phyloP scores from a whole-genome alignment of 2,329 filamentous ascomycete genomes.

The Moelleriella libera region DNA sequence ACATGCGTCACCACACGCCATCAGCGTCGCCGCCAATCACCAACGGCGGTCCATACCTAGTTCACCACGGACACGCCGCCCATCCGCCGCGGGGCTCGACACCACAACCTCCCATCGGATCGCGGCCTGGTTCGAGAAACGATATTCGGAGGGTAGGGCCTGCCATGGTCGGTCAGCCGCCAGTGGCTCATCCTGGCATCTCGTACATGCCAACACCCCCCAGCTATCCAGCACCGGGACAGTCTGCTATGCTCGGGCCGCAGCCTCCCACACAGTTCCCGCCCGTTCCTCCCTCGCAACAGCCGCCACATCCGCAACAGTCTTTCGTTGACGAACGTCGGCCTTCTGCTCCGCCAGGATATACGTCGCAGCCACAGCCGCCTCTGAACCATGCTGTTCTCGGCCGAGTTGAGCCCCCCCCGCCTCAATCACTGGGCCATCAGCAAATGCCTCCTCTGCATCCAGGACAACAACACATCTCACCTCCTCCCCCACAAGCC shows the following conservation, averaged over 20 bases:
- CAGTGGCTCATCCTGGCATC: conserved; percentile 47
- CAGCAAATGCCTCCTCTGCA: conserved; percentile 24
- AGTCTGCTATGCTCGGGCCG: conserved; percentile 16
- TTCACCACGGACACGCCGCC: conserved; percentile 22
- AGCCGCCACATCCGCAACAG: conserved; percentile 35
- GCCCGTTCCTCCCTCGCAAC: conserved; percentile 18
- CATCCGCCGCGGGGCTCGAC: conserved; percentile 54
- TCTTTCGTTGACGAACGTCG: conserved; percentile 65
- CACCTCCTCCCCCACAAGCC: conserved; percentile 26
- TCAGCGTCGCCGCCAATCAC: conserved; percentile 80
- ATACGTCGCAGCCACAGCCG: conserved; percentile 47
- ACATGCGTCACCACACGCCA: conserved; percentile 68
- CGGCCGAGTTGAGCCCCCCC: conserved; percentile 41
- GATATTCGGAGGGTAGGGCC: conserved; percentile 63
- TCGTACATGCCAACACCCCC: conserved; percentile 75
- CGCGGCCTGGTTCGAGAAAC: conserved; percentile 58
- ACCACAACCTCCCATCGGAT: conserved; percentile 61
- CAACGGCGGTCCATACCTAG: conserved; percentile 58
- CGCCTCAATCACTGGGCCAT: conserved; percentile 41
- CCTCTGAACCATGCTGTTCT: conserved; percentile 30
- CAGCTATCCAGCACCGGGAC: conserved; percentile 48
- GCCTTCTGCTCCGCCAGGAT: conserved; percentile 55
- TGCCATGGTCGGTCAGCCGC: conserved; percentile 55
- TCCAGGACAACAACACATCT: conserved; percentile 24
- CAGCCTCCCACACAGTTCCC: conserved; percentile 25